phyloP scores from a whole-genome alignment of 495 filamentous ascomycete genomes.

The Platismatia glauca region DNA sequence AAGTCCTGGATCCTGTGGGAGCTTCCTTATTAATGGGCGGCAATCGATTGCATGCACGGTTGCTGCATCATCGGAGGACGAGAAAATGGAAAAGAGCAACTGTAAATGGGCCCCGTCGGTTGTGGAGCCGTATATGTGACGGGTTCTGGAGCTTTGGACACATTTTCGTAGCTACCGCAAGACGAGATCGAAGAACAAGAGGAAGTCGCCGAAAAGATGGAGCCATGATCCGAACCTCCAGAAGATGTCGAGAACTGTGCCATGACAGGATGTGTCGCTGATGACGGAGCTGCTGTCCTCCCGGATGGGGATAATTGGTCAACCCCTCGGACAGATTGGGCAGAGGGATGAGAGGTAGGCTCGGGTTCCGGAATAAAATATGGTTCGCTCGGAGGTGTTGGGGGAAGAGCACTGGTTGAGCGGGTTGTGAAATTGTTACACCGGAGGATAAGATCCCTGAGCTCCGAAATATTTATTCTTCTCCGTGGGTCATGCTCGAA shows the following conservation, averaged over 20 bases:
- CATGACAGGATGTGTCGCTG: constrained; percentile 6
- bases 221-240: constrained; percentile 11
- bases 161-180: constrained; percentile 6
- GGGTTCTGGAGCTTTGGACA: not conserved
- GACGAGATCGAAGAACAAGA: constrained; percentile 16
- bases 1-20: not conserved
- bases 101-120: not conserved
- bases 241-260: constrained; percentile 11
- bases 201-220: constrained; percentile 8
- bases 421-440: constrained; percentile 65
- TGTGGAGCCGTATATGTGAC: constrained; percentile 7
- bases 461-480: constrained; percentile 75
- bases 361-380: not conserved
- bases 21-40: not conserved
- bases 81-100: not conserved
- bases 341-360: not conserved
- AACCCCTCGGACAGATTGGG: not conserved
- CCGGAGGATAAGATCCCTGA: constrained; percentile 63
- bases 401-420: constrained; percentile 8
- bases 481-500: constrained; percentile 84
- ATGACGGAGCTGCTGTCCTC: not conserved
- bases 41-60: not conserved
- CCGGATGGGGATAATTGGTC: not conserved
- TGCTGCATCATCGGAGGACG: not conserved
- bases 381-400: constrained; percentile 14